A percentile compares a stretch with the other conserved stretches of the same genome.
Evolutionary conservation across 306 rosid genomes (phyloP).

Genomic region (Inga laurina): DNA sequence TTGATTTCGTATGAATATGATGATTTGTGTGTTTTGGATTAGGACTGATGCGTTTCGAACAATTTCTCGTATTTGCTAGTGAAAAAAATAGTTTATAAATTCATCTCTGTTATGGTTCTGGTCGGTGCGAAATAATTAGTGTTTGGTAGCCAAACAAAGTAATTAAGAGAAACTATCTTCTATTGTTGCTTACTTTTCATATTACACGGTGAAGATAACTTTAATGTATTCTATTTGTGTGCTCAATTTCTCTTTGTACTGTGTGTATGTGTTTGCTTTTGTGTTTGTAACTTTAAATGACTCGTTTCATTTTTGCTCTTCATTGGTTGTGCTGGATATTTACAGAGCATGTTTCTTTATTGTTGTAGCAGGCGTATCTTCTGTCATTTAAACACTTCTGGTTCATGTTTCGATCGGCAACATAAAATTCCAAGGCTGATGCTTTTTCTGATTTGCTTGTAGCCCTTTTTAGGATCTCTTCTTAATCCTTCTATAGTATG

Average conservation of each 20-base stretch:
- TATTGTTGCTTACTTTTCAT: neutral
- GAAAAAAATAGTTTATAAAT: neutral
- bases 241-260: neutral
- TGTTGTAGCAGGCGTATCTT: constrained; percentile 40
- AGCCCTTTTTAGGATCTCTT: constrained; percentile 1
- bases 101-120: neutral
- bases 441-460: neutral
- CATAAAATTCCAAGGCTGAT: neutral
- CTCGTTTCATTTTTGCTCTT: neutral
- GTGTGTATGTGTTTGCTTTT: neutral
- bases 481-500: constrained; percentile 47
- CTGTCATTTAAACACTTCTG: neutral
- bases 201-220: neutral
- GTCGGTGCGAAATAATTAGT: neutral
- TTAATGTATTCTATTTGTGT: neutral
- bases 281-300: neutral
- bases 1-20: neutral
- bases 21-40: constrained; percentile 3
- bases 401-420: neutral
- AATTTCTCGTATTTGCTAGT: neutral
- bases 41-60: constrained; percentile 1
- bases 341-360: constrained; percentile 32
- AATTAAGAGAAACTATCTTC: neutral
- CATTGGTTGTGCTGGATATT: constrained; percentile 12
- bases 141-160: neutral